Base-by-base conservation (phyloP, 495 filamentous ascomycete genomes). In the Penicillium desertorum region DNA sequence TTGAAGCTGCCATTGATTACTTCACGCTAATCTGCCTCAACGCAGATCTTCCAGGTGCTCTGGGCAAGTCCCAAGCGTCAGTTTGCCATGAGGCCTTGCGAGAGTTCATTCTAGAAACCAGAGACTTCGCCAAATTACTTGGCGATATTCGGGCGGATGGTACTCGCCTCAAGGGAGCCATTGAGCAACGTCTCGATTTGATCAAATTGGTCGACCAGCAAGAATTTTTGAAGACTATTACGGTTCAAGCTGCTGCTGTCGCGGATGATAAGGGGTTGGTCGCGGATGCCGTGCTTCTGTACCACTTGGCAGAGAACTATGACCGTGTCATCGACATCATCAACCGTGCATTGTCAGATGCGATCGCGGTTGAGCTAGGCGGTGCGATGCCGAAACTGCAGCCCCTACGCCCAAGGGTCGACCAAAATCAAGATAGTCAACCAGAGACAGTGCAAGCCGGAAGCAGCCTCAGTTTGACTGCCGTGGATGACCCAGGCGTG, bases 231-330 rank as follows among this genome's bases (percentile, higher is more conserved):
- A 86, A 84, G 60, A 85, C 85, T 43, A 90, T 99, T 66, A 97
- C 91, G 3, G 77, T 90, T 39, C 90, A 96, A 70, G 94, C 94
- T 32, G 94, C 94, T 34, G 86, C 83, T 51, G 87, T 91, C 54
- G 94, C 94, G 5, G 92, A 98, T 59, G 95, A 98, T 64, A 95
- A 91, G 70, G 93, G 95, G 34, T 81, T 95, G 37, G 88, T 86
- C 2, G 91, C 91, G 7, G 94, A 99, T 71, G 92, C 95, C 1
- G 93, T 97, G 5, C 79, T 99, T 45, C 76, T 99, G 39, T 97
- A 94, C 66, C 92, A 98, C 70, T 81, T 99, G 36, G 92, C 93
- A 0, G 90, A 90, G 63, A 91, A 99, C 64, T 98, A 95, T 67
- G 91, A 98, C 62, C 89, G 83, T 55, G 95, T 97, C 41, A 84